Conservation (phyloP, 306 rosid genomes). For the Oxytropis ochrocephala region DNA sequence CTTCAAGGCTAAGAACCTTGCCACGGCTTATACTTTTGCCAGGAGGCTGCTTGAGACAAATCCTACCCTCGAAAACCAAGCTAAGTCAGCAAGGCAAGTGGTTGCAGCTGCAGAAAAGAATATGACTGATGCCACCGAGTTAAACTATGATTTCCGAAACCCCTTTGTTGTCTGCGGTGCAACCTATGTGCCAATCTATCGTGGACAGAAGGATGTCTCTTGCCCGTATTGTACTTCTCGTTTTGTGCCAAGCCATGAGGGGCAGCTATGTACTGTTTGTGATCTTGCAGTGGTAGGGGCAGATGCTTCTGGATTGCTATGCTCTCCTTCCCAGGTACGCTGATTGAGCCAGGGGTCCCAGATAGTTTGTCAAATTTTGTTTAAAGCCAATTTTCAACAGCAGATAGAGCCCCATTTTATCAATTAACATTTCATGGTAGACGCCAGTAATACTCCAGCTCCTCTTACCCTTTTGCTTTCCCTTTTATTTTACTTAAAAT, state of each 20-base stretch:
- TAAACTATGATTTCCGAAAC: constrained; percentile 77
- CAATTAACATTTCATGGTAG: constrained; percentile 20
- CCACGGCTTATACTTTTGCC: constrained; percentile 72
- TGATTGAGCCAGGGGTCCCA: constrained; percentile 24
- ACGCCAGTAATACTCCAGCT: constrained; percentile 10
- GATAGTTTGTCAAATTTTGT: not conserved
- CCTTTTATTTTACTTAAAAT: not conserved
- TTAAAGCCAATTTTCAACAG: constrained; percentile 27
- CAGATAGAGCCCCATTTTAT: constrained; percentile 15
- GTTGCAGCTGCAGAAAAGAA: constrained; percentile 80
- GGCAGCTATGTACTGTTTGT: constrained; percentile 66
- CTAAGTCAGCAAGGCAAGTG: constrained; percentile 79
- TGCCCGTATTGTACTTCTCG: constrained; percentile 84
- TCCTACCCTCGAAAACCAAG: constrained; percentile 67
- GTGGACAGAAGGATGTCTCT: constrained; percentile 74
- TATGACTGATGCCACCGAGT: constrained; percentile 55
- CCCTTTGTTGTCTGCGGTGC: constrained; percentile 85
- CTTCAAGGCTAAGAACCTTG: constrained; percentile 69
- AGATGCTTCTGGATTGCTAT: constrained; percentile 84
- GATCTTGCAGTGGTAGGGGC: constrained; percentile 77
- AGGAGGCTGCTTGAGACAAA: constrained; percentile 76
- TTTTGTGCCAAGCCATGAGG: constrained; percentile 72
- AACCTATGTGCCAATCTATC: constrained; percentile 74
- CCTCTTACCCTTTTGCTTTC: not conserved
- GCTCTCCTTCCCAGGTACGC: constrained; percentile 74